Conservation (phyloP, 1,284 basidiomycete species). For the Albatrellus sp. region DNA sequence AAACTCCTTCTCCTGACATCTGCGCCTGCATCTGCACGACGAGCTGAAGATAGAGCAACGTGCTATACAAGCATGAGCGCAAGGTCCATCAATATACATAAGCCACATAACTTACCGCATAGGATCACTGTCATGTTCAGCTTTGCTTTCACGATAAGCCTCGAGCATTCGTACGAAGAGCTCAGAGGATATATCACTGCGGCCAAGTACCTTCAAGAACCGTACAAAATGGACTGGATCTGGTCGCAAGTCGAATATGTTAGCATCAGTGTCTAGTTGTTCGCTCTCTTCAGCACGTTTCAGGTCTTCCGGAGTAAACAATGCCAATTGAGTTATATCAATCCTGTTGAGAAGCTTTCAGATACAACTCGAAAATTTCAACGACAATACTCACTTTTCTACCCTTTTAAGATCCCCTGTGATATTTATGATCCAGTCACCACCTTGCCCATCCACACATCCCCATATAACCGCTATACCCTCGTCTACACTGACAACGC, state of each 20-base stretch:
- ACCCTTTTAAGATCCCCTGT: constrained; percentile 35
- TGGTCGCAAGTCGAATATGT: constrained; percentile 59
- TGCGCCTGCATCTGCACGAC: constrained; percentile 69
- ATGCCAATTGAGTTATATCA: constrained; percentile 19
- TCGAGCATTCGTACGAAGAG: constrained; percentile 68
- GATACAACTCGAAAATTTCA: not conserved
- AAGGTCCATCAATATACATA: constrained; percentile 15
- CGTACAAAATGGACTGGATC: constrained; percentile 56
- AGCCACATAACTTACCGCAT: constrained; percentile 29
- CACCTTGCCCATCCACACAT: constrained; percentile 40
- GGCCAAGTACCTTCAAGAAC: constrained; percentile 51
- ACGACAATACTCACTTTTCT: constrained; percentile 23
- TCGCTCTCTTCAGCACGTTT: constrained; percentile 26
- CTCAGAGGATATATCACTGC: constrained; percentile 57
- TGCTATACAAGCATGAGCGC: constrained; percentile 16
- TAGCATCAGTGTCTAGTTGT: constrained; percentile 37
- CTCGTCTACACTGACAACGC: constrained; percentile 40
- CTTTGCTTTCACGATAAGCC: constrained; percentile 43
- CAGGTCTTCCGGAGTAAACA: constrained; percentile 42
- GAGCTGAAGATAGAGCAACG: constrained; percentile 62
- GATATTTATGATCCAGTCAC: constrained; percentile 42
- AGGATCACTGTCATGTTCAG: constrained; percentile 34
- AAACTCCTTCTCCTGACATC: constrained; percentile 28
- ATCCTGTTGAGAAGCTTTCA: constrained; percentile 10
- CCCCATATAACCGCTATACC: constrained; percentile 49